phyloP scores from a whole-genome alignment of 371 early-diverging fungal genomes.

The Haplosporangium sp. region DNA sequence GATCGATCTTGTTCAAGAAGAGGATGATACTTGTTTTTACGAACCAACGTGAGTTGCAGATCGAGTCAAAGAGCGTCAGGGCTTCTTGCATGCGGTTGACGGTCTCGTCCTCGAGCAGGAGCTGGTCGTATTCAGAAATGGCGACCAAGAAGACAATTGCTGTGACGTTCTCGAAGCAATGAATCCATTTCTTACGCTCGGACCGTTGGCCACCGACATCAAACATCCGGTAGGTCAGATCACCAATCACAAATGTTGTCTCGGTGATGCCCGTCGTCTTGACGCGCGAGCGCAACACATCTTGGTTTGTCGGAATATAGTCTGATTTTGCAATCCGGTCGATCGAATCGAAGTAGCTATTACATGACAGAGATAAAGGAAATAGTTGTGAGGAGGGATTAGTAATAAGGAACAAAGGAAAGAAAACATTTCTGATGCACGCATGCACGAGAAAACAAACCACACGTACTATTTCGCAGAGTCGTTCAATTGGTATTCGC shows the following conservation, averaged over 20 bases:
- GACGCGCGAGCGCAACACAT: constrained; percentile 87
- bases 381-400: not conserved
- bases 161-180: constrained; percentile 95
- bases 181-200: constrained; percentile 95
- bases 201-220: constrained; percentile 97
- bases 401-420: not conserved
- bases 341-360: constrained; percentile 91
- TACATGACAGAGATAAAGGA: not conserved
- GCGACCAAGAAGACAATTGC: constrained; percentile 96
- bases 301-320: constrained; percentile 92
- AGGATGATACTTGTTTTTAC: constrained; percentile 92
- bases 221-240: constrained; percentile 91
- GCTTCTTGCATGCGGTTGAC: constrained; percentile 98
- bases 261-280: constrained; percentile 94
- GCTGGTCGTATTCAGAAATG: constrained; percentile 95
- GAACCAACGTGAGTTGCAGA: constrained; percentile 96
- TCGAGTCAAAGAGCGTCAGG: constrained; percentile 93
- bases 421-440: not conserved
- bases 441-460: constrained; percentile 4
- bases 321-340: constrained; percentile 83
- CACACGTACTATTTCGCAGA: constrained; percentile 86
- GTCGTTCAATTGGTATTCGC: constrained; percentile 94
- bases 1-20: constrained; percentile 97
- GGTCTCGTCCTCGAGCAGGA: constrained; percentile 95
- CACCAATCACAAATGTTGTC: constrained; percentile 86